Evolutionary conservation across 352 stramenopile genomes (phyloP).

Genomic region (Phytopythium litorale): DNA sequence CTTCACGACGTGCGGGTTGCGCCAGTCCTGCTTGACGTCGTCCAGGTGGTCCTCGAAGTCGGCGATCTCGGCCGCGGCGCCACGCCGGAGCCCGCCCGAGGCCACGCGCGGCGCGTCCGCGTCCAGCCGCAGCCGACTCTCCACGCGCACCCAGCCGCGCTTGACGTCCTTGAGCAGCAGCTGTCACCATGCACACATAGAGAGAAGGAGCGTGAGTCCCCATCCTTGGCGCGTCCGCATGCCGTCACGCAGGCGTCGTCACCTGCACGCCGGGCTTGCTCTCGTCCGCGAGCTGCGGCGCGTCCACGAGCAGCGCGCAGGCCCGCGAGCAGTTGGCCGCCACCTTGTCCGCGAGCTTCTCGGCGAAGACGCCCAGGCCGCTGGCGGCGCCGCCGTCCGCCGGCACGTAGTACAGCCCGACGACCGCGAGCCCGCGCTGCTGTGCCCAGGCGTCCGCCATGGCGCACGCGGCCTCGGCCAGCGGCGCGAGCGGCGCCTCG

Average conservation of each 20-base stretch:
- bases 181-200: constrained; percentile 9
- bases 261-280: constrained; percentile 52
- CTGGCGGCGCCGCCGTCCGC: constrained; percentile 19
- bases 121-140: constrained; percentile 55
- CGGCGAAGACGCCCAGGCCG: constrained; percentile 43
- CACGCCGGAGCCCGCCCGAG: constrained; percentile 45
- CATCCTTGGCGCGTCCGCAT: too few species aligned
- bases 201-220: background rate
- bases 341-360: constrained; percentile 69
- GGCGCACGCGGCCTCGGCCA: constrained; percentile 61
- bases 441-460: constrained; percentile 62
- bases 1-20: constrained; percentile 61
- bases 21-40: constrained; percentile 67
- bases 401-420: constrained; percentile 58
- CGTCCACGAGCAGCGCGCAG: constrained; percentile 71
- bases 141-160: constrained; percentile 63
- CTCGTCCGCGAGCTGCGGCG: constrained; percentile 48
- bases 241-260: background rate
- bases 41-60: constrained; percentile 83
- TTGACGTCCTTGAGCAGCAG: constrained; percentile 81
- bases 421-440: constrained; percentile 40
- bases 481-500: constrained; percentile 54
- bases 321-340: constrained; percentile 61
- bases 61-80: constrained; percentile 40
- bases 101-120: constrained; percentile 37